Base-by-base conservation (phyloP, 306 rosid species). In the Citrullus mucosospermus region DNA sequence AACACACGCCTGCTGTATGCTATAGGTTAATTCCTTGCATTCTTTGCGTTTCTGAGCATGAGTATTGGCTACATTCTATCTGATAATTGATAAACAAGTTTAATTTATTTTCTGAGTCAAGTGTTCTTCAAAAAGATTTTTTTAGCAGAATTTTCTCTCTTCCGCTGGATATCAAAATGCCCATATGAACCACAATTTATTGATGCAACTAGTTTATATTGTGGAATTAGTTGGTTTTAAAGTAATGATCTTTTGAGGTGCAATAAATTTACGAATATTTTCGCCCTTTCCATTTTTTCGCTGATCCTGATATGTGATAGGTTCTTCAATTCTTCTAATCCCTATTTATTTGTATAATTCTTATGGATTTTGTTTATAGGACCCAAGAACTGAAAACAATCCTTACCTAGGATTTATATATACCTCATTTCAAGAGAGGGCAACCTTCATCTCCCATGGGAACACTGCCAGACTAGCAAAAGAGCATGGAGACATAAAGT, bases 401-500 rank as follows among this genome's bases (percentile, higher is more conserved):
- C 98, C 98, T 22, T 93, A 93, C 85, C 92, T 91, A 28, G 96
- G 95, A 50, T 93, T 93, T 88, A 91, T 93, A 55, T 93, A 91
- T 85, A 93, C 98, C 76, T 88, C 98, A 58, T 93, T 93, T 79
- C 98, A 93, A 85, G 98, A 93, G 80, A 89, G 98, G 84, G 98
- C 98, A 3, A 93, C 98, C 80, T 91, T 91, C 78, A 83, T 93
- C 77, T 93, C 98, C 41, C 98, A 93, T 78, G 98, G 98, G 78
- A 93, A 93, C 89, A 91, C 98, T n/a, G 98, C 98, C 80, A 89
- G 96, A 86, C 96, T 51, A 65, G 98, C 98, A 38, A 93, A 89
- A 88, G 92, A 91, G 57, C 81, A 80, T 39, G 98, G 98, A 46
- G 98, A 93, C 83, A 32, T 90, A 36, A 93, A 89, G 80, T 80